These are phyloP conservation scores for Fusarium zealandicum DNA, from an alignment of 2,329 filamentous ascomycete species.

Conservation along the genomic window DNA sequence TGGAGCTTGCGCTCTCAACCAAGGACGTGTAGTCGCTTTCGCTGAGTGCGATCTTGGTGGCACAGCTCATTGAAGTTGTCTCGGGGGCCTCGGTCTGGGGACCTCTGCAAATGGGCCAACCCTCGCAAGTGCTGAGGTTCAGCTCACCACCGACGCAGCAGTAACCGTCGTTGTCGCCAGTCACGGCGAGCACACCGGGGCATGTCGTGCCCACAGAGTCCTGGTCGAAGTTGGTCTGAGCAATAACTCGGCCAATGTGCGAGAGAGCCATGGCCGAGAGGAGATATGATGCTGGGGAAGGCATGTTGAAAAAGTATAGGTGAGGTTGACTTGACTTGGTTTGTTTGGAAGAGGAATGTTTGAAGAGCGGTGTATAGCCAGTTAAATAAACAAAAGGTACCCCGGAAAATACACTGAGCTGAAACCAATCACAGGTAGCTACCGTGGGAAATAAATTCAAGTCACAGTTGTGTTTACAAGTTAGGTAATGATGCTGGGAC, in stretches of 20 bases:
- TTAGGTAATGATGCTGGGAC: too few relatives aligned
- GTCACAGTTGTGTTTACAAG: too few relatives aligned
- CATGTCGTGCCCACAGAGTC: background rate
- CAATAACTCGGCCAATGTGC: background rate
- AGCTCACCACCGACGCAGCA: conserved; percentile 19
- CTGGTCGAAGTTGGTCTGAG: background rate
- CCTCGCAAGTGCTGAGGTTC: conserved; percentile 14
- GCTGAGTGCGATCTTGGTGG: conserved; percentile 2
- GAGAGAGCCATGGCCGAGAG: background rate
- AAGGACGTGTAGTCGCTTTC: conserved; percentile 4
- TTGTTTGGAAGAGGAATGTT: too few relatives aligned
- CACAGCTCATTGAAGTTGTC: background rate
- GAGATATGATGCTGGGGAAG: background rate
- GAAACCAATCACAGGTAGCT: too few relatives aligned
- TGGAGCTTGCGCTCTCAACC: conserved; percentile 14
- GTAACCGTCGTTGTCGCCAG: background rate
- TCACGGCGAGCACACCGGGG: conserved; percentile 3
- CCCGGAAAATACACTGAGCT: too few relatives aligned
- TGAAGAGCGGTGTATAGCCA: too few relatives aligned
- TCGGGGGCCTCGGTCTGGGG: background rate
- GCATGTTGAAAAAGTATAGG: background rate
- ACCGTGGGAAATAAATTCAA: too few relatives aligned
- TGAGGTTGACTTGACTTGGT: background rate
- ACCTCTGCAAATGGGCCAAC: conserved; percentile 22
- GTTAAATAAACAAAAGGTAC: too few relatives aligned